Evolutionary conservation across 2,329 filamentous ascomycete species (phyloP), one percentile per base, ranked within the genome.

Genomic region (Phialophora macrospora): DNA sequence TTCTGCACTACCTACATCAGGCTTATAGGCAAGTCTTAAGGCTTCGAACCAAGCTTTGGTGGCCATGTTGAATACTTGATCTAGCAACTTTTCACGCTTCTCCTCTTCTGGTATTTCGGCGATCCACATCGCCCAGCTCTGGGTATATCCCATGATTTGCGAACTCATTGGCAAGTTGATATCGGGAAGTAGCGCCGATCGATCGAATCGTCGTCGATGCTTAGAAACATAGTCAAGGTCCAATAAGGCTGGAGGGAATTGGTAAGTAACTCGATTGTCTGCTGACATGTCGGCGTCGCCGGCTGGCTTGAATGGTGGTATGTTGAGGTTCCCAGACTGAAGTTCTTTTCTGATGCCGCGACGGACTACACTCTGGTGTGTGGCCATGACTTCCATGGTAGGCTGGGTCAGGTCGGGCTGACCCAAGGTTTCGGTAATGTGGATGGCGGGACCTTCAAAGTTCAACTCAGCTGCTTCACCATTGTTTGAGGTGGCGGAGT

Each of bases 31-130:
- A 28, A 67, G n/a, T 17, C 67, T 65, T 22, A 69, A 48, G 20
- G 67, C 67, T 63, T 69, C 69, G 32, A 59, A 66, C 71, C 71
- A 72, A 3, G 66, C 66, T 6, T 68, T 65, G 28, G 67, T 59
- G 57, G 70, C 63, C 17, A 65, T 67, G 2, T 64, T 64, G 41
- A 66, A 68, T 11, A 67, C 70, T 20, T 49, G 62, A 34, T 69
- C 65, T 20, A 72, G 58, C 17, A 71, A 46, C 28, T 68, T 65
- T 41, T 60, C 60, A 9, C 70, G 65, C 54, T 49, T 38, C 34
- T 65, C 38, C 1, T 64, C 66, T 38, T 72, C 62, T 41, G 60
- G 26, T 28, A 72, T 68, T 22, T 58, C 62, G 14, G 67, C 46
- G 12, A 63, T 65, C 59, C 69, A 64, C 12, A 64, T 38, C 20